These are phyloP conservation scores for Vigna radiata DNA, from an alignment of 306 rosid species.

Conservation along the genomic window DNA sequence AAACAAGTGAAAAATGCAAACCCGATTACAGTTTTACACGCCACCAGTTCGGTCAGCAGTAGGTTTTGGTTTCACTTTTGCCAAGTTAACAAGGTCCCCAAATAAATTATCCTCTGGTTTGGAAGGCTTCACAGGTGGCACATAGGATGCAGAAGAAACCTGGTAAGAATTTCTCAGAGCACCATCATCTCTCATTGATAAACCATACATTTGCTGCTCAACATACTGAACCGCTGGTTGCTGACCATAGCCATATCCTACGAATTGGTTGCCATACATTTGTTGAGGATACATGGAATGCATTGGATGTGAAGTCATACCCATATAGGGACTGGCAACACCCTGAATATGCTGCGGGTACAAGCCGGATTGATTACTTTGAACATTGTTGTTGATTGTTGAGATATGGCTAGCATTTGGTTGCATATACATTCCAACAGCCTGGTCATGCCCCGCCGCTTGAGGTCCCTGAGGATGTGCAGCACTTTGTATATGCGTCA, in stretches of 20 bases:
- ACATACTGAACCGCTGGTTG: constrained; percentile 69
- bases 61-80: constrained; percentile 86
- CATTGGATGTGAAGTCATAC: constrained; percentile 65
- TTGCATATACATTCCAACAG: constrained; percentile 71
- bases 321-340: constrained; percentile 59
- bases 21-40: constrained; percentile 48
- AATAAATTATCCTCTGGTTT: constrained; percentile 95
- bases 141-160: constrained; percentile 70
- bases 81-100: constrained; percentile 92
- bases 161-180: constrained; percentile 66
- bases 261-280: constrained; percentile 74
- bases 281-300: constrained; percentile 78
- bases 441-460: constrained; percentile 63
- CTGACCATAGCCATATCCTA: constrained; percentile 81
- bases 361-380: constrained; percentile 66
- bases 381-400: constrained; percentile 63
- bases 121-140: constrained; percentile 70
- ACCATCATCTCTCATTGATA: constrained; percentile 68
- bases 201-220: constrained; percentile 86
- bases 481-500: constrained; percentile 59
- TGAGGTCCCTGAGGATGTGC: constrained; percentile 71
- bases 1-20: constrained; percentile 46
- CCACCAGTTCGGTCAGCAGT: constrained; percentile 67
- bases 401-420: constrained; percentile 70
- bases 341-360: constrained; percentile 57